These are phyloP conservation scores for Penicillium sp. DNA, from an alignment of 2,329 filamentous ascomycete species.

Conservation along the genomic window DNA sequence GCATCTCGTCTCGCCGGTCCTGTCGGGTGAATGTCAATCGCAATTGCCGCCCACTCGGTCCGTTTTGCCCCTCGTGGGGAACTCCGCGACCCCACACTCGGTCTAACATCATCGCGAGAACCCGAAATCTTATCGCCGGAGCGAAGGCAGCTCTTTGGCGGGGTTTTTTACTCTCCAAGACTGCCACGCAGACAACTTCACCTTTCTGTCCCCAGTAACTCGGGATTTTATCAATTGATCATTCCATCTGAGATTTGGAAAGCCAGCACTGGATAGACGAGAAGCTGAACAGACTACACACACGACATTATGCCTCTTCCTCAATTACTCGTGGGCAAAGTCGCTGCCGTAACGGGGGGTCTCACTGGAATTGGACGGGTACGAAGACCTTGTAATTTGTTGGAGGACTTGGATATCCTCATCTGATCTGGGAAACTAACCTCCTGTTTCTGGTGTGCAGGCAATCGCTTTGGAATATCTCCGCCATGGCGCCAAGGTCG, in stretches of 20 bases:
- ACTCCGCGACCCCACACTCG: conserved; percentile 28
- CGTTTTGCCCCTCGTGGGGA: conserved; percentile 22
- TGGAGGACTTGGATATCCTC: neutral
- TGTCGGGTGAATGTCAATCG: conserved; percentile 2
- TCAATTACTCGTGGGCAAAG: conserved; percentile 70
- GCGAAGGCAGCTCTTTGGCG: conserved; percentile 6
- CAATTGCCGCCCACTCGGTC: conserved; percentile 4
- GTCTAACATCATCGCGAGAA: conserved; percentile 38
- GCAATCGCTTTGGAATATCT: conserved; percentile 82
- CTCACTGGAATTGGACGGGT: conserved; percentile 80
- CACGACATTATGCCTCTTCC: conserved; percentile 36
- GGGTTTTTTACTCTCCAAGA: neutral
- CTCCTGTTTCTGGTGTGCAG: conserved; percentile 19
- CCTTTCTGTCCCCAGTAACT: neutral
- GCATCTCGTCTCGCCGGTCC: neutral
- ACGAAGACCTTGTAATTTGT: conserved; percentile 10
- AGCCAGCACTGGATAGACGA: neutral
- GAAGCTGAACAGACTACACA: neutral
- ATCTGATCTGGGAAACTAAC: neutral
- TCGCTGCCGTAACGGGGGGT: conserved; percentile 83
- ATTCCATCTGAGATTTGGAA: neutral
- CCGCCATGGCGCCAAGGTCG: conserved; percentile 74
- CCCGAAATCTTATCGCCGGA: conserved; percentile 32
- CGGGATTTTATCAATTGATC: neutral
- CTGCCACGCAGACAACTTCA: neutral